A percentile compares a stretch with the other conserved stretches of the same genome.
phyloP scores from a whole-genome alignment of 495 filamentous ascomycete species.

The Penicillium lividum region DNA sequence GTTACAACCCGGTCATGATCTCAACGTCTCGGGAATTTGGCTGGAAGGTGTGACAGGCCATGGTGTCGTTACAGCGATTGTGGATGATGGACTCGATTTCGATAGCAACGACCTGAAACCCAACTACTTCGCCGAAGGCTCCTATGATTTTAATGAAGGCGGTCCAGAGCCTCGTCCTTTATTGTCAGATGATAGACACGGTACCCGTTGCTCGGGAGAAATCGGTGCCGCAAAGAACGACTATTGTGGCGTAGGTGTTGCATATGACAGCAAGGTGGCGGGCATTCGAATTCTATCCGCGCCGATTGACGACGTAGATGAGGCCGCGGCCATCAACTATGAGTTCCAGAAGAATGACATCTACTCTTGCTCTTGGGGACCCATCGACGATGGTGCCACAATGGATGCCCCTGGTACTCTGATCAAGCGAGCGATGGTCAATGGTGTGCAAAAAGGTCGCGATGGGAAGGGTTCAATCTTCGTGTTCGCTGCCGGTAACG shows the following conservation, averaged over 20 bases:
- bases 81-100: conserved; percentile 97
- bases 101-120: conserved; percentile 90
- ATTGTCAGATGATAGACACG: conserved; percentile 80
- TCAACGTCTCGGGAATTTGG: conserved; percentile 94
- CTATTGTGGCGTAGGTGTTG: conserved; percentile 93
- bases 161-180: conserved; percentile 74
- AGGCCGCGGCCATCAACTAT: conserved; percentile 90
- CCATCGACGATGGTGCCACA: conserved; percentile 84
- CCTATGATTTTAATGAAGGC: conserved; percentile 93
- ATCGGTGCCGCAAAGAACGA: conserved; percentile 87
- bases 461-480: conserved; percentile 85
- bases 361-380: conserved; percentile 98
- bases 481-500: conserved; percentile 96
- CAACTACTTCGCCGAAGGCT: conserved; percentile 89
- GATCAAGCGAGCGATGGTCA: conserved; percentile 87
- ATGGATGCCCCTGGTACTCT: conserved; percentile 94
- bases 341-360: conserved; percentile 90
- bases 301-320: conserved; percentile 88
- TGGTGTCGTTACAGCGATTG: conserved; percentile 85
- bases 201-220: conserved; percentile 93
- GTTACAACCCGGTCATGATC: conserved; percentile 78
- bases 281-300: conserved; percentile 89
- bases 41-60: conserved; percentile 87
- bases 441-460: conserved; percentile 86
- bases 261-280: conserved; percentile 86